Base-by-base conservation (phyloP, 169 alveolate species). In the Babesia sp. region DNA sequence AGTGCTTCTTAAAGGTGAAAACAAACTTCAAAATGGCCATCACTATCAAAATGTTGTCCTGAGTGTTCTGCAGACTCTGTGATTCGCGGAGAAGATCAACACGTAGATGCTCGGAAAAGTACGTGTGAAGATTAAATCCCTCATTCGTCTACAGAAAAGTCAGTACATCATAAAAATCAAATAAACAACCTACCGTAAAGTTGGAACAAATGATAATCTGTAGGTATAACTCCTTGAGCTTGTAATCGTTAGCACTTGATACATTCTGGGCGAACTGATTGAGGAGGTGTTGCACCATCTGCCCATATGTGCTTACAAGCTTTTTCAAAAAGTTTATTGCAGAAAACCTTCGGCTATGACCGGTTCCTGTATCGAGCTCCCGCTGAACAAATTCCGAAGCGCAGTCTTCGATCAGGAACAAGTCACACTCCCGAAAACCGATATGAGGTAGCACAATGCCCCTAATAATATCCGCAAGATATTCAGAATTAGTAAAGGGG, bases 351-450 rank as follows among this genome's bases (percentile, higher is more conserved):
- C 89, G 76, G 42, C 85, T 72, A 12, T 66, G 70, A 6, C 73
- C 66, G 44, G 48, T 57, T 51, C 70, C 68, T 1, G 84, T 55
- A 37, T 81, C 89, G 33, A 81, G 31, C 69, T 81, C 89, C 18
- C 89, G 66, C 44, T 81, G 89, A 16, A 81, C 79, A 41, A 81
- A 81, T 44, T 81, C 89, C 14, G 53, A 28, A 0, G 89, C 81
- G 31, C 76, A 53, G 60, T 81, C 89, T 8, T 81, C 89, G 0
- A 81, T 28, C 22, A 81, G 75, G 34, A 41, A 42, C 33, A 81
- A 34, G 70, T 81, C 89, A 28, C 71, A 71, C 33, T 81, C 89
- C 34, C 85, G 57, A 60, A 71, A 73, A 22, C 89, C 89, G 18
- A 81, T 81, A 54, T 81, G 71, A 28, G 89, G 89, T 33, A 81